Conservation (phyloP, 1,139 yeast genomes). For the Yamadazyma taylorii region DNA sequence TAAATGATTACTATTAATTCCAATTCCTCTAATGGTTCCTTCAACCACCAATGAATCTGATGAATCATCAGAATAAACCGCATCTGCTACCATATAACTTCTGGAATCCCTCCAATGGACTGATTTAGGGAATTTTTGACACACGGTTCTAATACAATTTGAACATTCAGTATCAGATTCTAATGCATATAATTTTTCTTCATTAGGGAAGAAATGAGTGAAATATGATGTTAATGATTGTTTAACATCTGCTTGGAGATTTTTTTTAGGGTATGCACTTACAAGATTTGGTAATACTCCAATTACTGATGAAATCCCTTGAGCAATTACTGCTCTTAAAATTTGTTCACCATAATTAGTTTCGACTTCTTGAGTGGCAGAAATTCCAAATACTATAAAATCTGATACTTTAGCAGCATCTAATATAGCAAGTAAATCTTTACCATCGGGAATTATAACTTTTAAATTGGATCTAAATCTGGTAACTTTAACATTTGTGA, state of each 20-base stretch:
- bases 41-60: conserved; percentile 51
- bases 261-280: conserved; percentile 67
- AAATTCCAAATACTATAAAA: conserved; percentile 80
- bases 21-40: conserved; percentile 86
- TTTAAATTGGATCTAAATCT: conserved; percentile 78
- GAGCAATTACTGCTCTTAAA: conserved; percentile 82
- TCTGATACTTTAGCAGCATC: conserved; percentile 92
- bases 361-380: conserved; percentile 84
- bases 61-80: conserved; percentile 28
- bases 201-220: conserved; percentile 86
- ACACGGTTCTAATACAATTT: conserved; percentile 70
- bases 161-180: conserved; percentile 67
- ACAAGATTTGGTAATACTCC: conserved; percentile 80
- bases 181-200: conserved; percentile 72
- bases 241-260: conserved; percentile 74
- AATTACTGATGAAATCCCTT: conserved; percentile 83
- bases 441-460: conserved; percentile 71
- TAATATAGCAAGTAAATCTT: conserved; percentile 64
- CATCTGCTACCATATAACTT: conserved; percentile 83
- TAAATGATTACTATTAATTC: conserved; percentile 73
- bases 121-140: conserved; percentile 86
- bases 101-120: conserved; percentile 90
- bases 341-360: conserved; percentile 81
- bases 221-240: conserved; percentile 82
- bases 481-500: conserved; percentile 48